Percentiles rank a stretch among this genome's conserved stretches.
Conservation (phyloP, 2,329 filamentous ascomycete genomes). For the Calonectria pauciramosa region DNA sequence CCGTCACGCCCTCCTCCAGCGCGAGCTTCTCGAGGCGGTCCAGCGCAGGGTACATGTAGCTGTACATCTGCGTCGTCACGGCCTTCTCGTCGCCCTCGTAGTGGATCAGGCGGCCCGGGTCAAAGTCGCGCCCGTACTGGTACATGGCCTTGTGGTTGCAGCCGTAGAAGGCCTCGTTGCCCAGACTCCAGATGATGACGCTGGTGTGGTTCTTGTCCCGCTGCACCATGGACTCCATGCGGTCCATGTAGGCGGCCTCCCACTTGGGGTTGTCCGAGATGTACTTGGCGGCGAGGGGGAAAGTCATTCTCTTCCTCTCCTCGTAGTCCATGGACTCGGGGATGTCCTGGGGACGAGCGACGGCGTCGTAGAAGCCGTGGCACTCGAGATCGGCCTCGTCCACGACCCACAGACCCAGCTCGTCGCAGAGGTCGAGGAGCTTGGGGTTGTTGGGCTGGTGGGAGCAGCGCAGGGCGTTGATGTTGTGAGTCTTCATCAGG, state of each 20-base stretch:
- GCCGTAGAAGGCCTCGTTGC: slow-evolving; percentile 81
- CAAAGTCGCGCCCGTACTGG: slow-evolving; percentile 69
- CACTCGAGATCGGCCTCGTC: slow-evolving; percentile 66
- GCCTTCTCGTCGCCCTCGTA: slow-evolving; percentile 76
- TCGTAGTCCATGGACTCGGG: slow-evolving; percentile 71
- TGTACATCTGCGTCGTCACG: slow-evolving; percentile 74
- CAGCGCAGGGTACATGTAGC: slow-evolving; percentile 75
- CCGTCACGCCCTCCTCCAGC: slow-evolving; percentile 57
- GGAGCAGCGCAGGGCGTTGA: slow-evolving; percentile 78
- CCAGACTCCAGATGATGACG: slow-evolving; percentile 81
- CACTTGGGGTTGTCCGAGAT: slow-evolving; percentile 73
- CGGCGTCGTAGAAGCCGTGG: slow-evolving; percentile 66
- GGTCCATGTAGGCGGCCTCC: slow-evolving; percentile 76
- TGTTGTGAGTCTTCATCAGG: slow-evolving; percentile 78
- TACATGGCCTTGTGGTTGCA: slow-evolving; percentile 78
- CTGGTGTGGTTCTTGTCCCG: slow-evolving; percentile 79
- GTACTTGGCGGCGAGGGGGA: slow-evolving; percentile 67
- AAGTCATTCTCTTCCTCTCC: slow-evolving; percentile 70
- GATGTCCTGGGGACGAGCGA: slow-evolving; percentile 65
- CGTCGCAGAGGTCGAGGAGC: slow-evolving; percentile 72
- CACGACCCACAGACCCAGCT: slow-evolving; percentile 75
- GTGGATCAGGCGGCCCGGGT: slow-evolving; percentile 72
- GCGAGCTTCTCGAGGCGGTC: slow-evolving; percentile 63
- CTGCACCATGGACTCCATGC: slow-evolving; percentile 73
- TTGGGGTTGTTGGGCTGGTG: slow-evolving; percentile 77